Evolutionary conservation across 1,284 basidiomycete species (phyloP).

Genomic region (Wolfiporia cocos): DNA sequence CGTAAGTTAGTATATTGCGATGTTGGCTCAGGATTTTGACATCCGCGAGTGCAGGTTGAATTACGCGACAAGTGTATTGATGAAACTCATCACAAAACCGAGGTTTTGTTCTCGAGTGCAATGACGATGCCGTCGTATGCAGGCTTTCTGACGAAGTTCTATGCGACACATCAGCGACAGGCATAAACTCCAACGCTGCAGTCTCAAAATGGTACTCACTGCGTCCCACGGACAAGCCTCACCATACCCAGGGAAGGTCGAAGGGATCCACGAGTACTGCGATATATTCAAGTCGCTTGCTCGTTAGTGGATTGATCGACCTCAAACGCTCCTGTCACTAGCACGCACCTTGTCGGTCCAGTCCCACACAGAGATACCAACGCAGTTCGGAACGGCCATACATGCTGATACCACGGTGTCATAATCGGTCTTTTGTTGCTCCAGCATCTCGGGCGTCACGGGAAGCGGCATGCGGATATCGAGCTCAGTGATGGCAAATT

Average conservation of each 20-base stretch:
- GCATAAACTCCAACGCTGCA: no score
- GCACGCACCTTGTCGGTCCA: conserved; percentile 33
- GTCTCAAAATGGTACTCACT: no score
- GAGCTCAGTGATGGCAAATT: conserved; percentile 49
- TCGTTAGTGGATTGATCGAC: not conserved
- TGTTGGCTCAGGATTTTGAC: no score
- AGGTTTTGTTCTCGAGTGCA: conserved; percentile 6
- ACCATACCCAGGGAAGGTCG: conserved; percentile 29
- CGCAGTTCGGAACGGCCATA: conserved; percentile 33
- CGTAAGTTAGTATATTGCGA: no score
- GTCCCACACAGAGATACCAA: conserved; percentile 46
- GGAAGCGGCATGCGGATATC: conserved; percentile 48
- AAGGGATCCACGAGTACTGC: conserved; percentile 31
- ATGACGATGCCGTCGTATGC: conserved; percentile 14
- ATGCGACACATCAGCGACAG: not conserved
- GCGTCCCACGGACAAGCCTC: conserved; percentile 30
- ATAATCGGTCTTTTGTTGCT: conserved; percentile 44
- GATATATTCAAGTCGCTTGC: not conserved
- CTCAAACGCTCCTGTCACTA: no score
- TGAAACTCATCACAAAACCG: no score
- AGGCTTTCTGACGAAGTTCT: conserved; percentile 14
- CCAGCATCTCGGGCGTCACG: conserved; percentile 35
- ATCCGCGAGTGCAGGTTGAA: no score
- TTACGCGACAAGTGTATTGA: no score
- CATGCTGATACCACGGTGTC: conserved; percentile 39